Percentiles rank a stretch among this genome's conserved stretches.
phyloP scores from a whole-genome alignment of 2,329 filamentous ascomycete genomes.

The Magnaporthiopsis rhizophila region DNA sequence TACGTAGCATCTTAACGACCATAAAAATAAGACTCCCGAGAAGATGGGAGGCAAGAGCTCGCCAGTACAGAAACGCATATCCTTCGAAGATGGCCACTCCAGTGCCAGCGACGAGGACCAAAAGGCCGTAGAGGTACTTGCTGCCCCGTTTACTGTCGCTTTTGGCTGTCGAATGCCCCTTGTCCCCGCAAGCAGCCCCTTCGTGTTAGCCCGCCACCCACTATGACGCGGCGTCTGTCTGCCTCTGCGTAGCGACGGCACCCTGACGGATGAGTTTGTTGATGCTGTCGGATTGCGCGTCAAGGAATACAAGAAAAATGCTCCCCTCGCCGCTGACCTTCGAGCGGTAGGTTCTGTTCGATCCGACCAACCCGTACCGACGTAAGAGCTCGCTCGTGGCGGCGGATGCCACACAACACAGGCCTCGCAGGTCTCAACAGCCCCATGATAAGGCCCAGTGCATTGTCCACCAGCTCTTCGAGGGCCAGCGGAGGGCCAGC shows the following conservation, averaged over 20 bases:
- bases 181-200: not conserved
- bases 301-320: not conserved
- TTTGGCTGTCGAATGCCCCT: too few relatives aligned
- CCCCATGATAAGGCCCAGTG: slow-evolving; percentile 43
- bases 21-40: not conserved
- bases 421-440: slow-evolving; percentile 21
- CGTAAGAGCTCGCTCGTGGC: slow-evolving; percentile 58
- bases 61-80: slow-evolving; percentile 4
- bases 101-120: slow-evolving; percentile 44
- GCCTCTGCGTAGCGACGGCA: not conserved
- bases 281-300: not conserved
- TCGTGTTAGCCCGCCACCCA: not conserved
- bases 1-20: too few relatives aligned
- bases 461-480: slow-evolving; percentile 57
- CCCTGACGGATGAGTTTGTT: not conserved
- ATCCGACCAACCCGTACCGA: slow-evolving; percentile 50
- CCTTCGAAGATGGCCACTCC: slow-evolving; percentile 28
- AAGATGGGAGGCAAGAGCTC: not conserved
- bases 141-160: not conserved
- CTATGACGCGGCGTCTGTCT: not conserved
- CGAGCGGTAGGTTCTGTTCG: slow-evolving; percentile 48
- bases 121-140: slow-evolving; percentile 40
- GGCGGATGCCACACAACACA: slow-evolving; percentile 33
- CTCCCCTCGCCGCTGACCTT: not conserved
- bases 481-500: slow-evolving; percentile 39